A percentile compares a stretch with the other conserved stretches of the same genome.
phyloP scores from a whole-genome alignment of 106 monocot species.

The Agapanthus africanus region DNA sequence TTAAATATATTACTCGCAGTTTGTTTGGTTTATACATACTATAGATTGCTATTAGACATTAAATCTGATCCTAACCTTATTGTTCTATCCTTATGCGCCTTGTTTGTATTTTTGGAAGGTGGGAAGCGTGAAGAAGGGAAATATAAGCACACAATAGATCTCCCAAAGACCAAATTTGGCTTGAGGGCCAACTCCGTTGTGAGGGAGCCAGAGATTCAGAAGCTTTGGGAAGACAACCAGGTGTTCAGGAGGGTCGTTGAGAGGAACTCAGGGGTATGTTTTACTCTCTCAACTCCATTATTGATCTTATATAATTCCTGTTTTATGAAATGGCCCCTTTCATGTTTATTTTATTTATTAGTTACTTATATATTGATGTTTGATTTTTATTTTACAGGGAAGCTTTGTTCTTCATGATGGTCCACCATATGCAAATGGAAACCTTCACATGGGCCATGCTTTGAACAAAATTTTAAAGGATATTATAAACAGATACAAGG shows the following conservation, averaged over 20 bases:
- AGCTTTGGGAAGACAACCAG: constrained; percentile 87
- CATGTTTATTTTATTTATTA: too few species aligned
- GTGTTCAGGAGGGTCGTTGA: constrained; percentile 65
- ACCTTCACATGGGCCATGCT: constrained; percentile 94
- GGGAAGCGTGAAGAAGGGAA: constrained; percentile 61
- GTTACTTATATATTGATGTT: constrained; percentile 1
- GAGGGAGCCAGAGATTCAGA: constrained; percentile 92
- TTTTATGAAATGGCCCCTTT: too few species aligned
- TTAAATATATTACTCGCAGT: too few species aligned
- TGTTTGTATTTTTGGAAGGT: too few species aligned
- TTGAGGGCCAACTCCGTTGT: constrained; percentile 76
- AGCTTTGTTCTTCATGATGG: constrained; percentile 92
- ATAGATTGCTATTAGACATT: too few species aligned
- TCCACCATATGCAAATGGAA: constrained; percentile 98
- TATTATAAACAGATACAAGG: constrained; percentile 94
- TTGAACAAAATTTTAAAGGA: constrained; percentile 98
- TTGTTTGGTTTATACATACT: too few species aligned
- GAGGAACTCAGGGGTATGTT: constrained; percentile 64
- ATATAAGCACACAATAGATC: constrained; percentile 91
- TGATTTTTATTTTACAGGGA: constrained; percentile 41
- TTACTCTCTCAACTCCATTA: too few species aligned
- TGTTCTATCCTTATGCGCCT: too few species aligned
- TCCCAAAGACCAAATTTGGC: constrained; percentile 87
- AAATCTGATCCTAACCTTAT: too few species aligned
- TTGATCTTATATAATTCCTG: too few species aligned